Evolutionary conservation across 495 filamentous ascomycete genomes (phyloP).

Genomic region (Aspergillus asperescens): DNA sequence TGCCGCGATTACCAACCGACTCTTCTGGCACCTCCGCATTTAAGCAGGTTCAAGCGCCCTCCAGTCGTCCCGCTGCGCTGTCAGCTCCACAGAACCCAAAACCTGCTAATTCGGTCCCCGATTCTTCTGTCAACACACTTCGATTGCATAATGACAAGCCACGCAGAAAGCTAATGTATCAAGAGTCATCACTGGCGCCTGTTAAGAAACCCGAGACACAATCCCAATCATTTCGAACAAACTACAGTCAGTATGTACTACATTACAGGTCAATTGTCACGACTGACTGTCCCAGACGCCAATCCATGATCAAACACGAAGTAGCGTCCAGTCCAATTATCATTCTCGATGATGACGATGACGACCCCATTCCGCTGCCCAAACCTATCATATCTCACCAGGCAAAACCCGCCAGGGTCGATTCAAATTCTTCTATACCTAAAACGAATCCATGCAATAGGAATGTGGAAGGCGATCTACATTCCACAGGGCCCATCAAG

Average conservation of each 20-base stretch:
- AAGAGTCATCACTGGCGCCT: constrained; percentile 30
- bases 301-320: constrained; percentile 9
- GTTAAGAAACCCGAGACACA: constrained; percentile 10
- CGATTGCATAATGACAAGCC: constrained; percentile 35
- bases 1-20: background rate
- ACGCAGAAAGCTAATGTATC: constrained; percentile 46
- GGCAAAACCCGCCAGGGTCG: background rate
- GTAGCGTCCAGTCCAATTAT: constrained; percentile 30
- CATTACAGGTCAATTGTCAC: background rate
- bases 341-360: constrained; percentile 30
- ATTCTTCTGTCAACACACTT: constrained; percentile 22
- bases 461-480: background rate
- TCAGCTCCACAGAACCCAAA: background rate
- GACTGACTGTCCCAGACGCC: constrained; percentile 15
- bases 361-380: background rate
- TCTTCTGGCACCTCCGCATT: background rate
- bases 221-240: background rate
- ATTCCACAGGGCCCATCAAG: background rate
- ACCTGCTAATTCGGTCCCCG: background rate
- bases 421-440: background rate
- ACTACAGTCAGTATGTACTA: constrained; percentile 34
- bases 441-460: background rate
- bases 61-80: background rate
- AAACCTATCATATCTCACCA: background rate
- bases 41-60: background rate